Evolutionary conservation across 2,329 filamentous ascomycete genomes (phyloP).

Genomic region (Mollisia scopiformis): DNA sequence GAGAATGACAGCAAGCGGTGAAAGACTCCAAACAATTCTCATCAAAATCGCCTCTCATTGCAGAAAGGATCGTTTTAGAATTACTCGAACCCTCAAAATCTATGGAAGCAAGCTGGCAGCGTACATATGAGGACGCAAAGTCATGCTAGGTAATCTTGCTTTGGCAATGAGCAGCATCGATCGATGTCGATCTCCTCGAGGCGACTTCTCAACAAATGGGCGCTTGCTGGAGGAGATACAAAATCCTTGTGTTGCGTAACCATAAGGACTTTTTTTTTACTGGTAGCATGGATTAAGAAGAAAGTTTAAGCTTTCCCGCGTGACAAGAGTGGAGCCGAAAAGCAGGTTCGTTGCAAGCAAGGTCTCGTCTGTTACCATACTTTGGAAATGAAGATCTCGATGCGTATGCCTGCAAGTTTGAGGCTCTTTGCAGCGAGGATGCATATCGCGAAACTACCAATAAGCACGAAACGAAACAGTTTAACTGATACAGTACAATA

Average conservation of each 20-base stretch:
- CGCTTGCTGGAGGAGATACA: neutral
- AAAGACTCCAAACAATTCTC: too few species aligned
- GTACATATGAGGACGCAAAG: too few species aligned
- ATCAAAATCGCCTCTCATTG: too few species aligned
- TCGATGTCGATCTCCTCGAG: neutral
- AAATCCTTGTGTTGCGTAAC: neutral
- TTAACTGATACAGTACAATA: neutral
- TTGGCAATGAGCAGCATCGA: neutral
- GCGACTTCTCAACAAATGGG: too few species aligned
- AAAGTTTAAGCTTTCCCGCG: neutral
- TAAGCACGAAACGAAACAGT: neutral
- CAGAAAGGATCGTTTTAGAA: too few species aligned
- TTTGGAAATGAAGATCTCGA: neutral
- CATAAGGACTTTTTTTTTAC: neutral
- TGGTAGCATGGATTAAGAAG: neutral
- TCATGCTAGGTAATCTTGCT: neutral
- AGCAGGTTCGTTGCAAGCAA: neutral
- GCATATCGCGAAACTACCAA: too few species aligned
- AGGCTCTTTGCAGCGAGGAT: neutral
- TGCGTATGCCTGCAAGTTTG: neutral
- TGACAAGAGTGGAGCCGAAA: neutral
- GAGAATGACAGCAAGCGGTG: too few species aligned
- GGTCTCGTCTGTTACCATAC: neutral
- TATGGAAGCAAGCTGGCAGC: neutral
- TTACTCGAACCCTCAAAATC: too few species aligned